A percentile compares a stretch with the other conserved stretches of the same genome.
Evolutionary conservation across 73 alveolate genomes (phyloP).

Genomic region (Uronychia setigera): DNA sequence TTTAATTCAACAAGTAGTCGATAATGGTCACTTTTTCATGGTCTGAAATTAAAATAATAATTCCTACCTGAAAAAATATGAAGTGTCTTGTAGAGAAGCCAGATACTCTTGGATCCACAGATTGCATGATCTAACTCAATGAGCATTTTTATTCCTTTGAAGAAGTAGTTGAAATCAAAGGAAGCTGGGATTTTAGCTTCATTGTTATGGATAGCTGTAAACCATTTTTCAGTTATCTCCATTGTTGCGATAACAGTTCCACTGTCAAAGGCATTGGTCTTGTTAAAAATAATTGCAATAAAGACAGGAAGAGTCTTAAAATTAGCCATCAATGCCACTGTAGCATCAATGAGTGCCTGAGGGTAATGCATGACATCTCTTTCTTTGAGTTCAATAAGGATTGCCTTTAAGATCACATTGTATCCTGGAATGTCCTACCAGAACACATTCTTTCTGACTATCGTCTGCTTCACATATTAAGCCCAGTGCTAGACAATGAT

Average conservation of each 20-base stretch:
- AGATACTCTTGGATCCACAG: constrained; percentile 61
- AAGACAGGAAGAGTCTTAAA: constrained; percentile 63
- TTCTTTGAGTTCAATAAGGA: constrained; percentile 77
- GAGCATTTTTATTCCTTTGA: constrained; percentile 63
- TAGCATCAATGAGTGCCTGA: constrained; percentile 75
- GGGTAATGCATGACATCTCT: constrained; percentile 83
- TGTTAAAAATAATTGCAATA: constrained; percentile 68
- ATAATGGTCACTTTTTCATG: constrained; percentile 27
- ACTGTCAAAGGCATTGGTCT: constrained; percentile 73
- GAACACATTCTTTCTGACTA: constrained; percentile 68
- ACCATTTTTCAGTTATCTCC: constrained; percentile 70
- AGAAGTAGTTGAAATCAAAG: constrained; percentile 77
- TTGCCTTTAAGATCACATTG: constrained; percentile 66
- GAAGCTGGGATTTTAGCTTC: constrained; percentile 66
- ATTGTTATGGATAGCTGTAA: constrained; percentile 42
- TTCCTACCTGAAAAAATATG: constrained; percentile 55
- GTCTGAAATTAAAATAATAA: background rate
- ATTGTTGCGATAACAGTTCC: constrained; percentile 58
- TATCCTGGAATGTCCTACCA: constrained; percentile 89
- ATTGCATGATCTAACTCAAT: constrained; percentile 78
- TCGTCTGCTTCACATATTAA: constrained; percentile 59
- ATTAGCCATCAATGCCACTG: constrained; percentile 69
- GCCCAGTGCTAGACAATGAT: constrained; percentile 81
- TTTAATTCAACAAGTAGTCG: constrained; percentile 10
- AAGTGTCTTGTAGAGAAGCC: constrained; percentile 64